These are phyloP conservation scores for Hirschfeldia incana DNA, from an alignment of 345 rosid genomes.

Conservation along the genomic window DNA sequence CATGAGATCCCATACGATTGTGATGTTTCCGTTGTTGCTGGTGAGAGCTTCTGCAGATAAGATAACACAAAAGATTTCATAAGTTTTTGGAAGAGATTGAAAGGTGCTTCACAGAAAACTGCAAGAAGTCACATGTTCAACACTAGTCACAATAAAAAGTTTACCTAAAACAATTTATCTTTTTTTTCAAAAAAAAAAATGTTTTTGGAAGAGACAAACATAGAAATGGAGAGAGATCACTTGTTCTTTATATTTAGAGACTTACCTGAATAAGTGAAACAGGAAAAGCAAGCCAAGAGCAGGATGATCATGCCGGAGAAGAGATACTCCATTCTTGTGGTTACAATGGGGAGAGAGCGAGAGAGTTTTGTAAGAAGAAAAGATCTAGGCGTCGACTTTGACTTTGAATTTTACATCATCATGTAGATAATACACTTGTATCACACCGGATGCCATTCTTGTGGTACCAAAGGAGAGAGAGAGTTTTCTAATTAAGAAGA, in stretches of 20 bases:
- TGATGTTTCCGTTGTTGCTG: slow-evolving; percentile 66
- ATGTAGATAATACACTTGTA: no score
- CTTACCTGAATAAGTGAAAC: slow-evolving; percentile 61
- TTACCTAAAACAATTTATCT: no score
- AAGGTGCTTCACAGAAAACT: no score
- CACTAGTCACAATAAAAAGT: no score
- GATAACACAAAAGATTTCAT: background rate
- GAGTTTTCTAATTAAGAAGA: slow-evolving; percentile 7
- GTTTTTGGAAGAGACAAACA: background rate
- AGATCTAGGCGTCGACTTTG: no score
- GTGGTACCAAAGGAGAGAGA: background rate
- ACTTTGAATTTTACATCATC: no score
- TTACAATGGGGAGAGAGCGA: background rate
- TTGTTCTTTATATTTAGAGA: background rate
- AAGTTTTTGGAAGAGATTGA: background rate
- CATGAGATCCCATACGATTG: slow-evolving; percentile 83
- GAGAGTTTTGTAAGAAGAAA: no score
- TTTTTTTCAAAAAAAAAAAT: no score
- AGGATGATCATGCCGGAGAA: slow-evolving; percentile 37
- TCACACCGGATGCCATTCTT: no score
- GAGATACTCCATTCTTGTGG: slow-evolving; percentile 40
- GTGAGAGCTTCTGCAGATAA: slow-evolving; percentile 28
- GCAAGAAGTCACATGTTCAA: no score
- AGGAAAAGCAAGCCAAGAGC: slow-evolving; percentile 53
- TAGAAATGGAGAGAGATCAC: background rate